These are phyloP conservation scores for Pelargonium citronellum DNA, from an alignment of 441 rosid species.

Conservation along the genomic window DNA sequence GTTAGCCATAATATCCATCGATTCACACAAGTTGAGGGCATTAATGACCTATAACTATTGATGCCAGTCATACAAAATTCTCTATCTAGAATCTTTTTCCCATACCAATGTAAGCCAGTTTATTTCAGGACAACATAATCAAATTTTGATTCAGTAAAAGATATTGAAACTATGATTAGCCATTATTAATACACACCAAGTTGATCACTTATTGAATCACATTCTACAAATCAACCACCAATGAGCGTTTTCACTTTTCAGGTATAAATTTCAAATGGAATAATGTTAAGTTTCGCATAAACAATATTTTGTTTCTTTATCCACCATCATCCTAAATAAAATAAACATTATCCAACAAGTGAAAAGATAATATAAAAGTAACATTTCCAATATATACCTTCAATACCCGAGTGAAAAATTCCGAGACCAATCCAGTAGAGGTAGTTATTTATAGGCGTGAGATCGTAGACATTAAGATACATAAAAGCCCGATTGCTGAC, in stretches of 20 bases:
- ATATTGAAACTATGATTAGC: background rate
- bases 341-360: background rate
- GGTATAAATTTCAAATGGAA: background rate
- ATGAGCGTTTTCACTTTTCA: background rate
- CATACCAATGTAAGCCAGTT: background rate
- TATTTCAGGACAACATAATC: background rate
- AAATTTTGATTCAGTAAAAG: too few species aligned
- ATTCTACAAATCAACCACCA: background rate
- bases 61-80: background rate
- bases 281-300: background rate
- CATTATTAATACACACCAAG: background rate
- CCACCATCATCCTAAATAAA: background rate
- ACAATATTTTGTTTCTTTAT: too few species aligned
- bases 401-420: slow-evolving; percentile 86
- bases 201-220: background rate
- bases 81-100: background rate
- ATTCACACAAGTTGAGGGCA: background rate
- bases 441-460: slow-evolving; percentile 81
- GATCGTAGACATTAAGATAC: slow-evolving; percentile 90
- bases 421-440: slow-evolving; percentile 92
- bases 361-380: background rate
- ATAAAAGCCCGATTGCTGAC: slow-evolving; percentile 35
- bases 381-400: slow-evolving; percentile 38
- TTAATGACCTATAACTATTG: background rate
- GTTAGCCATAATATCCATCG: background rate